Base-by-base conservation (phyloP, 1,284 basidiomycete species). In the Apiotrichum sp. region DNA sequence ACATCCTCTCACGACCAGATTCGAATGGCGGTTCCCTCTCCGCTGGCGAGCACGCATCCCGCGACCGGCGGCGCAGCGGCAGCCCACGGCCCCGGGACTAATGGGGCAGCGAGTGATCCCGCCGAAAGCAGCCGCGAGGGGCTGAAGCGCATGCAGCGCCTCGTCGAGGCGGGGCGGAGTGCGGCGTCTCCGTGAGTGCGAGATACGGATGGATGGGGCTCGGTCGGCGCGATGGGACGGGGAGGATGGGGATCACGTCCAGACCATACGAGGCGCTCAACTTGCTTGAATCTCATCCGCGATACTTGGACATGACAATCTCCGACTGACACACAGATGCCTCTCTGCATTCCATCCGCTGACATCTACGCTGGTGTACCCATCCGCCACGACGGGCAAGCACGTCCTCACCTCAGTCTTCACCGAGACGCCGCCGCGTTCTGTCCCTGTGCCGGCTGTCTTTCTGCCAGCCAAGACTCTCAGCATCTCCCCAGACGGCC, bases 401-500 rank as follows among this genome's bases (percentile, higher is more conserved):
- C 61, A 59, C 39, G 40, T 57, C 16, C 14, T 62, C 13, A 48
- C 61, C 2, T 59, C 58, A 0, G 48, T 62, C 33, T 62, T 62
- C 31, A 51, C 55, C 13, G 56, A 52, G 31, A 40, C 60, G 4
- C 53, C 62, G 22, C 65, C 66, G 47, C 54, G 63, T 38, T 50
- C 50, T 13, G 46, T 72, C 13, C 59, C 64, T 4, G 47, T 61
- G 3, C 63, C 69, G 4, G 36, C 61, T 0, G 10, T 66, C 29
- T 55, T 69, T 6, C 48, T 50, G 16, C 62, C 61, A 3, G 55
- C 61, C 7, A 47, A 61, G 38, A 58, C 65, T 29, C n/a, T 69
- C 6, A 59, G 53, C 29, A 47, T 66, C 16, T 71, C 70, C 8
- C 69, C 66, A 9, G 59, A 63, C 52, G 72, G 69, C 14, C 40